Base-by-base conservation (phyloP, 192 early-diverging fungal genomes). In the Dispira simplex region DNA sequence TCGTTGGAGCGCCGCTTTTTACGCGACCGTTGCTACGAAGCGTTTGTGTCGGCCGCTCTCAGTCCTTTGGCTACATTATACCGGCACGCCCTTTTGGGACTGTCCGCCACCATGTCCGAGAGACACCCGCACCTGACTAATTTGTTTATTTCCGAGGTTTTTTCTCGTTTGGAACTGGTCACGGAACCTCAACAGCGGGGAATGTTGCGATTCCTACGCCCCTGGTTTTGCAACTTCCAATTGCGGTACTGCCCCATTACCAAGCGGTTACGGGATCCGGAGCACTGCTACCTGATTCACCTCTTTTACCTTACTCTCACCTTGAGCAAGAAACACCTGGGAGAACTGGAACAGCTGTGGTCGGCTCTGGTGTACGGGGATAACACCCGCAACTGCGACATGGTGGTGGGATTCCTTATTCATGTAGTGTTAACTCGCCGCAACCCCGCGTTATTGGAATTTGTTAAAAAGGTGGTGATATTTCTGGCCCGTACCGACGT, bases 221-320 rank as follows among this genome's bases (percentile, higher is more conserved):
- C 90, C 2, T 93, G 90, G 90, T 68, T 91, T 12, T 75, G 86
- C 13, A 91, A 90, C 60, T 70, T 91, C 10, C 83, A 90, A 49
- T 68, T 89, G 28, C 27, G 63, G 4, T 63, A 76, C 3, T 70
- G 44, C 58, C 58, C 8, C 72, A 18, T 68, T 70, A 9, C 72
- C 71, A 44, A 70, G 77, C 16, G 67, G 68, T 1, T 78, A 77
- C 53, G 66, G 82, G 12, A 72, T 65, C 28, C 64, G 65, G 46
- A 77, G 76, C 16, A 79, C 75, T 1, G 79, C 70, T 65, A 81
- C 78, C 69, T 92, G 18, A 83, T 80, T 11, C 88, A 90, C 66
- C 63, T 94, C 1, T 89, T 89, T 60, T 92, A 86, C 64, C 75
- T 94, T 26, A 94, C 89, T 10, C 76, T 90, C 46, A 84, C 82